Evolutionary conservation across 2,329 filamentous ascomycete species (phyloP), one percentile per base, ranked within the genome.

Genomic region (Orbilia quercus): DNA sequence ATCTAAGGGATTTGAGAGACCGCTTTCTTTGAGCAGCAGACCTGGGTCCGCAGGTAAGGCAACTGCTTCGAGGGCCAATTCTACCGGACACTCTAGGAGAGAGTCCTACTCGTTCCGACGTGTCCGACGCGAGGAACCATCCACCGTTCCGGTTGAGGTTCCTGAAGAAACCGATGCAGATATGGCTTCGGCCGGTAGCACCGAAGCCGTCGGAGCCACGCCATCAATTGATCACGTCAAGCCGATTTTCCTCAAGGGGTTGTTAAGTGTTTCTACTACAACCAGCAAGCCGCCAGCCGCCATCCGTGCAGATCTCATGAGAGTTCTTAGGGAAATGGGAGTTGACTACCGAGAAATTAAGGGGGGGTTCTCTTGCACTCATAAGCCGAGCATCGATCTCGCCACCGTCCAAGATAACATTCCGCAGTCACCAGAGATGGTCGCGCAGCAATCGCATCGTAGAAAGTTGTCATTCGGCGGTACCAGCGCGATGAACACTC

Each of bases 201-300:
- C 84, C 16, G 84, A 85, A 42, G 83, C 82, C 54, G 81, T 81
- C 11, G 71, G 63, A 7, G 77, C 79, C 22, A 80, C 82, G 22
- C 77, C 77, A 38, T 81, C 82, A 55, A 88, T 90, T 3, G 92
- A 96, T 76, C 87, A 94, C 73, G 89, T 94, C 59, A 97, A 96
- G 80, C 95, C 95, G 0, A 95, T 98, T 1, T 98, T 90, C 80
- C 86, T 99, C 66, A 99, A 98, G 81, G 95, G 95, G 2, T 85
- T 99, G 16, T 98, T 99, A 82, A 98, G 94, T 78, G 95, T 98
- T 60, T 96, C 92, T 2, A 99, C 95, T 0, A 99, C 95, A 5
- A 97, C 92, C 67, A 95, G 89, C 79, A 96, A 96, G 79, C 91
- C 94, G 0, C 87, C 98, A 9, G 84, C 88, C 0, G 88, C 92